Evolutionary conservation across 331 rosid species (phyloP).

Genomic region (Phaseolus coccineus): DNA sequence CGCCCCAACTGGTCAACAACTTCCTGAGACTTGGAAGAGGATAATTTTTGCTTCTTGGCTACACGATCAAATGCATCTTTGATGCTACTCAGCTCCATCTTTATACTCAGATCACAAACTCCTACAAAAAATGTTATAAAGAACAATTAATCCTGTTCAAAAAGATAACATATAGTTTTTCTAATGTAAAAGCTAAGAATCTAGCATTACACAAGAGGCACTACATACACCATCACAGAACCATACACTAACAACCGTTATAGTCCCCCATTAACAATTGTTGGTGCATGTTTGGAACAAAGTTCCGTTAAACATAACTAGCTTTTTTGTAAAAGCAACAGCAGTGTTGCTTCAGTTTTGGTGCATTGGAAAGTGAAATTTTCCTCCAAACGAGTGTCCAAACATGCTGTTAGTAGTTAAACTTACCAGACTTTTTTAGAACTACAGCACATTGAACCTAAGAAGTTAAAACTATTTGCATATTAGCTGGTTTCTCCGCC

Average conservation of each 20-base stretch:
- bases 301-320: too few species aligned
- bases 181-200: not conserved
- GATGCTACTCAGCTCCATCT: conserved; percentile 81
- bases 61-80: conserved; percentile 92
- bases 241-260: conserved; percentile 16
- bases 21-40: conserved; percentile 78
- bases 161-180: conserved; percentile 5
- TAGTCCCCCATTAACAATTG: conserved; percentile 6
- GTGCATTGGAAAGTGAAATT: too few species aligned
- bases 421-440: conserved; percentile 22
- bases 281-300: too few species aligned
- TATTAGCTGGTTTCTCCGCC: conserved; percentile 27
- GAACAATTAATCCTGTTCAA: conserved; percentile 30
- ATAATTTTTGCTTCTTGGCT: conserved; percentile 87
- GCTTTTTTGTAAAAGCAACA: too few species aligned
- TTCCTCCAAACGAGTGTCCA: too few species aligned
- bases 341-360: too few species aligned
- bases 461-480: conserved; percentile 32
- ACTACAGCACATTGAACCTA: conserved; percentile 8
- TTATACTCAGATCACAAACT: conserved; percentile 41
- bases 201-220: conserved; percentile 19
- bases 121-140: conserved; percentile 52
- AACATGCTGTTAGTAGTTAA: not conserved
- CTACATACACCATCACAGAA: not conserved
- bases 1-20: conserved; percentile 71